These are phyloP conservation scores for Pichia sorboxylosa DNA, from an alignment of 1,139 yeast genomes.

Conservation along the genomic window DNA sequence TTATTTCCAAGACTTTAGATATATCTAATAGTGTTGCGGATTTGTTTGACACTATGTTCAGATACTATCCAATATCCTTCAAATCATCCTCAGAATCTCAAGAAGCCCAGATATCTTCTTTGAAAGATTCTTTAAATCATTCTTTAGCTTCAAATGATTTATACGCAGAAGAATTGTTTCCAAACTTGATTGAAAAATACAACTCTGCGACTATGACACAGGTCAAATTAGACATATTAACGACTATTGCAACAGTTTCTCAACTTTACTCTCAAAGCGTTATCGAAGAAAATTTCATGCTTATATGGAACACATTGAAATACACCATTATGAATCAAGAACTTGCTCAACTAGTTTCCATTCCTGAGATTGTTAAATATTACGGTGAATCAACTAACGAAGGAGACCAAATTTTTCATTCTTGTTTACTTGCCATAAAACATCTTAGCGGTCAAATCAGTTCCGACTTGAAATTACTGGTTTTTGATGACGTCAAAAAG, in stretches of 20 bases:
- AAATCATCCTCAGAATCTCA: slow-evolving; percentile 92
- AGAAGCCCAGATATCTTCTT: slow-evolving; percentile 61
- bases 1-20: slow-evolving; percentile 36
- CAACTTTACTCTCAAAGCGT: slow-evolving; percentile 36
- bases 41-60: slow-evolving; percentile 77
- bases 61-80: slow-evolving; percentile 94
- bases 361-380: slow-evolving; percentile 28
- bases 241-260: slow-evolving; percentile 49
- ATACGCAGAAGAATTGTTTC: slow-evolving; percentile 65
- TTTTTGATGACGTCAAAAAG: slow-evolving; percentile 44
- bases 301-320: slow-evolving; percentile 80
- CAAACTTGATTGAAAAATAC: slow-evolving; percentile 71
- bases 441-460: slow-evolving; percentile 3
- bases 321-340: slow-evolving; percentile 77
- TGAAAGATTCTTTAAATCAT: slow-evolving; percentile 45
- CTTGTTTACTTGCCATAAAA: slow-evolving; percentile 12
- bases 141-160: slow-evolving; percentile 55
- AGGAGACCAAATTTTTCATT: slow-evolving; percentile 8
- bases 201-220: slow-evolving; percentile 62
- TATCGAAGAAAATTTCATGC: slow-evolving; percentile 50
- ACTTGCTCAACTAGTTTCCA: slow-evolving; percentile 25
- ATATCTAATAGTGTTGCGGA: slow-evolving; percentile 39
- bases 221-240: slow-evolving; percentile 67
- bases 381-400: slow-evolving; percentile 10
- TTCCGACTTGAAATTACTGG: slow-evolving; percentile 21